phyloP scores from a whole-genome alignment of 495 filamentous ascomycete species.

The Arthonia radiata region DNA sequence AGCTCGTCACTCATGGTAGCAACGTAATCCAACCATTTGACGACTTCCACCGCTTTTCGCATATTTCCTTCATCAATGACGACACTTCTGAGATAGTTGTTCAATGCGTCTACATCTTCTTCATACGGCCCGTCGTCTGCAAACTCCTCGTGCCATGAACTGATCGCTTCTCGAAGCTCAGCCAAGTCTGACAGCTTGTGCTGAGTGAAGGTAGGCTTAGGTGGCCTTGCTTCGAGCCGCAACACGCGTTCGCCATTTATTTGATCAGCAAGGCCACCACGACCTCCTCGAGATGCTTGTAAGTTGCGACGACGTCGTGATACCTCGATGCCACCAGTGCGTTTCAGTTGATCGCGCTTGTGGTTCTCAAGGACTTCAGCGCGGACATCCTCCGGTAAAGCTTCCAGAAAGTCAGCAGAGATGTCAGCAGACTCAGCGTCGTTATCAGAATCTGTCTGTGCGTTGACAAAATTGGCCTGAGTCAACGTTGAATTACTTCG shows the following conservation, averaged over 20 bases:
- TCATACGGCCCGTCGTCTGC: conserved; percentile 41
- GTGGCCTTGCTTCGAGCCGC: conserved; percentile 23
- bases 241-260: conserved; percentile 1
- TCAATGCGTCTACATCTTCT: conserved; percentile 51
- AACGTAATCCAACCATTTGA: conserved; percentile 49
- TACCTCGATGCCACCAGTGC: conserved; percentile 16
- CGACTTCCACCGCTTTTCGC: conserved; percentile 41
- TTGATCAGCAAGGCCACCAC: no score
- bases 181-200: conserved; percentile 24
- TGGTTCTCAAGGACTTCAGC: conserved; percentile 53
- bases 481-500: conserved; percentile 26
- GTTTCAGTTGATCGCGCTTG: conserved; percentile 26
- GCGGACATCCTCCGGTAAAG: conserved; percentile 58
- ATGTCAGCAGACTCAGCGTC: conserved; percentile 18
- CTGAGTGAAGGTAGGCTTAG: conserved; percentile 40
- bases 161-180: conserved; percentile 36
- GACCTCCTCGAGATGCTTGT: no score
- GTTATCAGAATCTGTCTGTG: conserved; percentile 2
- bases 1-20: no score
- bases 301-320: conserved; percentile 1
- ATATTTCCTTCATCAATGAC: conserved; percentile 49
- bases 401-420: conserved; percentile 50
- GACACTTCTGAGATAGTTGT: conserved; percentile 40
- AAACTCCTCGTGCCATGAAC: conserved; percentile 43
- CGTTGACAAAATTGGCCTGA: conserved; percentile 37